A percentile compares a stretch with the other conserved stretches of the same genome.
These are phyloP conservation scores for Alternaria solani DNA, from an alignment of 2,329 filamentous ascomycete genomes.

Conservation along the genomic window DNA sequence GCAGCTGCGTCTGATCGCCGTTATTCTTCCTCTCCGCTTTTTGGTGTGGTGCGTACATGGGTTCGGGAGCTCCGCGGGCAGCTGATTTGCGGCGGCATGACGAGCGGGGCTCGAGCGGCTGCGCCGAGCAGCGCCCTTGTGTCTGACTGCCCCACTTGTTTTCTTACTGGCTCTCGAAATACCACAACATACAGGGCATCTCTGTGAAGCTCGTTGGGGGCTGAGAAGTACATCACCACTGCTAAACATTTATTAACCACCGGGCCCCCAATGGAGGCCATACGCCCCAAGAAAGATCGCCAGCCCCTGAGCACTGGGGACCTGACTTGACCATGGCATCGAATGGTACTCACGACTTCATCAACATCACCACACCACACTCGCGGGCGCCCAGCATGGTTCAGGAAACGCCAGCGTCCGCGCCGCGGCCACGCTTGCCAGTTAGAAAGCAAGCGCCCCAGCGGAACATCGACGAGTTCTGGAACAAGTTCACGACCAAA, in stretches of 20 bases:
- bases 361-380: slow-evolving; percentile 48
- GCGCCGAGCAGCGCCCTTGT: slow-evolving; percentile 38
- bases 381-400: slow-evolving; percentile 49
- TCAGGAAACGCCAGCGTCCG: slow-evolving; percentile 32
- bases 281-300: slow-evolving; percentile 22
- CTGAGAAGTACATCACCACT: slow-evolving; percentile 33
- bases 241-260: slow-evolving; percentile 35
- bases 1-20: slow-evolving; percentile 29
- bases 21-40: slow-evolving; percentile 36
- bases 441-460: slow-evolving; percentile 67
- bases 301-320: slow-evolving; percentile 27
- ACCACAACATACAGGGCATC: slow-evolving; percentile 32
- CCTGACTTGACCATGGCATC: slow-evolving; percentile 46
- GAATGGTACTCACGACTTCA: slow-evolving; percentile 47
- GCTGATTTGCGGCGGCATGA: slow-evolving; percentile 34
- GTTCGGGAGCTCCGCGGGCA: slow-evolving; percentile 27
- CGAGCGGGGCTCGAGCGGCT: slow-evolving; percentile 42
- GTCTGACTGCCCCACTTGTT: slow-evolving; percentile 47
- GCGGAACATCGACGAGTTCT: slow-evolving; percentile 74
- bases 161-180: slow-evolving; percentile 46
- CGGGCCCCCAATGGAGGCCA: slow-evolving; percentile 40
- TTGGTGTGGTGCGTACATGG: slow-evolving; percentile 14
- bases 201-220: slow-evolving; percentile 40
- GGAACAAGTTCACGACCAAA: slow-evolving; percentile 73
- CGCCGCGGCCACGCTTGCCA: slow-evolving; percentile 31